Evolutionary conservation across 371 early-diverging fungal species (phyloP).

Genomic region (Actinomortierella wolfii): DNA sequence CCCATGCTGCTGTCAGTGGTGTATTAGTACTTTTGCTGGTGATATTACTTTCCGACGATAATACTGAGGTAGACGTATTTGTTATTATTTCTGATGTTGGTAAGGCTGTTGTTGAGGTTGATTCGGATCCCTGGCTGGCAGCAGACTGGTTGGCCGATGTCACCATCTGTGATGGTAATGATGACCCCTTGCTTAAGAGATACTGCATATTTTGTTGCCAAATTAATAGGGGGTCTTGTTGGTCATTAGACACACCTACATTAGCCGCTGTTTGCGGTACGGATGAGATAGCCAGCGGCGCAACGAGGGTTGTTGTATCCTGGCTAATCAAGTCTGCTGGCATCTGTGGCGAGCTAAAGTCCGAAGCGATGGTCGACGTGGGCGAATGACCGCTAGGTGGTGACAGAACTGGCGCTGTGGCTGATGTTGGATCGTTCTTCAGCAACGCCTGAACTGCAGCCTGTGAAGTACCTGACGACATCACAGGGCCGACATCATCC

Average conservation of each 20-base stretch:
- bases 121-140: background rate
- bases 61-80: background rate
- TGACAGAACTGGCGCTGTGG: conserved; percentile 1
- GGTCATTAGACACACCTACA: no score
- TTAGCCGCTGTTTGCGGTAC: no score
- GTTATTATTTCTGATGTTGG: background rate
- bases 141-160: background rate
- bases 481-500: background rate
- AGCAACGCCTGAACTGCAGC: background rate
- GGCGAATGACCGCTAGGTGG: background rate
- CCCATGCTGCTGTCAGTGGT: conserved; percentile 4
- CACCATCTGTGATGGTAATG: no score
- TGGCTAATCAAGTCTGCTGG: background rate
- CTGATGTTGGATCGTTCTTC: background rate
- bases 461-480: background rate
- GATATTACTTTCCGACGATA: background rate
- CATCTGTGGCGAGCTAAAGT: conserved; percentile 1
- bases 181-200: conserved; percentile 6
- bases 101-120: conserved; percentile 4
- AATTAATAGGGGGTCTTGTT: no score
- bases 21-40: no score
- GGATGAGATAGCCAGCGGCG: no score
- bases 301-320: conserved; percentile 5
- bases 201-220: conserved; percentile 29
- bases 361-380: background rate